Conservation (phyloP, 257 asterid genomes). For the Linaria vulgaris region DNA sequence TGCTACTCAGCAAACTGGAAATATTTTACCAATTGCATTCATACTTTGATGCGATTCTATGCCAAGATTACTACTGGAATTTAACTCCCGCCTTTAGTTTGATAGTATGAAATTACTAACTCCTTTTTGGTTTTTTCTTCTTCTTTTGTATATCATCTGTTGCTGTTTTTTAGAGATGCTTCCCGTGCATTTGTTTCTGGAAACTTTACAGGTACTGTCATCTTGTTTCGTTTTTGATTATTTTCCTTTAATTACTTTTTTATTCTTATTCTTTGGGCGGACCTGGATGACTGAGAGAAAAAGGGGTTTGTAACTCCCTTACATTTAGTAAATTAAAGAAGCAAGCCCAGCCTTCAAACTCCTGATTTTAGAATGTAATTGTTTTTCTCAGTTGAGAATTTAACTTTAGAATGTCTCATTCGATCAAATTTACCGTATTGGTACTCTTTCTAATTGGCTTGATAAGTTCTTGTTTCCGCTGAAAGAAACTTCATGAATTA, state of each 20-base stretch:
- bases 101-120: constrained; percentile 17
- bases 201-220: constrained; percentile 70
- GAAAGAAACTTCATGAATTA: too few species aligned
- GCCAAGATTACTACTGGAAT: neutral
- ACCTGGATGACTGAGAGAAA: too few species aligned
- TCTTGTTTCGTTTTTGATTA: too few species aligned
- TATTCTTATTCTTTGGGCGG: neutral
- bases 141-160: constrained; percentile 10
- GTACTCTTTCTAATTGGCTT: too few species aligned
- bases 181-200: constrained; percentile 96
- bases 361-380: too few species aligned
- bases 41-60: neutral
- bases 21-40: neutral
- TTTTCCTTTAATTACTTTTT: neutral
- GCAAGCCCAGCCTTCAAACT: too few species aligned
- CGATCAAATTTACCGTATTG: too few species aligned
- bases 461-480: too few species aligned
- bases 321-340: too few species aligned
- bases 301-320: too few species aligned
- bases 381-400: too few species aligned
- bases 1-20: neutral
- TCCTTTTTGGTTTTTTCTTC: neutral
- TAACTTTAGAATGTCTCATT: too few species aligned
- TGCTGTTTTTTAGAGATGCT: constrained; percentile 67
- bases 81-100: constrained; percentile 3